Percentiles rank a stretch among this genome's conserved stretches.
These are phyloP conservation scores for Eucalyptus caleyi DNA, from an alignment of 345 rosid genomes.

Conservation along the genomic window DNA sequence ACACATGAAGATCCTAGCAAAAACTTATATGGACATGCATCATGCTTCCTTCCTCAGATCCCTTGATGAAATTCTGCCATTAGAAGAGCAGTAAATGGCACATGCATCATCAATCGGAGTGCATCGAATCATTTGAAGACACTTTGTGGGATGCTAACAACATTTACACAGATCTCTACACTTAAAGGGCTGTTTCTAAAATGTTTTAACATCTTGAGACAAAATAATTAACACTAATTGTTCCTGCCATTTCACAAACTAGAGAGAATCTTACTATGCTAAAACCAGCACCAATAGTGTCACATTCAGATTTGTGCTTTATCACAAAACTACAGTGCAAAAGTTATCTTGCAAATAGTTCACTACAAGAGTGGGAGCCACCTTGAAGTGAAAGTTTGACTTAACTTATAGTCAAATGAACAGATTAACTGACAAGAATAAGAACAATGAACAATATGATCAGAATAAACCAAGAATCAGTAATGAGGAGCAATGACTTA, in stretches of 20 bases:
- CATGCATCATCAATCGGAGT: too few species aligned
- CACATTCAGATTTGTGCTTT: not conserved
- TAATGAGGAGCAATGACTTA: not conserved
- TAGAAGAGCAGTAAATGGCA: too few species aligned
- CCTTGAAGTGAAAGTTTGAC: not conserved
- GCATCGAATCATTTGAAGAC: too few species aligned
- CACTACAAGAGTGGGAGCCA: not conserved
- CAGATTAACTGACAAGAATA: fast-evolving
- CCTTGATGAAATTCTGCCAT: too few species aligned
- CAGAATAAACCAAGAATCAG: not conserved
- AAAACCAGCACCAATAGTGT: not conserved
- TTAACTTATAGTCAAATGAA: not conserved
- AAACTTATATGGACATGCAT: too few species aligned
- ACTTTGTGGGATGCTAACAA: too few species aligned
- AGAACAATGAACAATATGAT: not conserved
- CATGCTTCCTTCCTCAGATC: too few species aligned
- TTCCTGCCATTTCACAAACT: not conserved
- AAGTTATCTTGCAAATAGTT: not conserved
- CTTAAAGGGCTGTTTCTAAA: not conserved
- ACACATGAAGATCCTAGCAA: too few species aligned
- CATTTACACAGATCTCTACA: too few species aligned
- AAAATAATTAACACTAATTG: not conserved
- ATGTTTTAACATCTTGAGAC: not conserved
- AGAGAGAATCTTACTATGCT: not conserved
- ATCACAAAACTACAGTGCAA: not conserved